These are phyloP conservation scores for Sporothrix variecibatus DNA, from an alignment of 2,329 filamentous ascomycete genomes.

Conservation along the genomic window DNA sequence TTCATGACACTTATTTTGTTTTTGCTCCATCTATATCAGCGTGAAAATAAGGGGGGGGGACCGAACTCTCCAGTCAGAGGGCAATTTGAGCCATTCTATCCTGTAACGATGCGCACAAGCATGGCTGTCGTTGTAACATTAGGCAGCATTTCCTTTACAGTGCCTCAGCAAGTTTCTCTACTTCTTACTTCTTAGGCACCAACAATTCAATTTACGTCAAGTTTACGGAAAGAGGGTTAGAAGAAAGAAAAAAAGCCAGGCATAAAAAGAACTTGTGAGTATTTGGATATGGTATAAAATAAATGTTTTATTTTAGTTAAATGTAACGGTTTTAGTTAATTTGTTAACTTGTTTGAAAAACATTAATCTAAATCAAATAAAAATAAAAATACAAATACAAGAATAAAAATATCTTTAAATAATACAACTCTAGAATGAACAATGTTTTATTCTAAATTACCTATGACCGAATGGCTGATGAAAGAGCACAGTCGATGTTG, in stretches of 20 bases:
- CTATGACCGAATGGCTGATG: too few species aligned
- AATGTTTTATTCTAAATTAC: too few species aligned
- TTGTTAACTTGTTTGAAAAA: too few species aligned
- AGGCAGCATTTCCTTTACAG: not conserved
- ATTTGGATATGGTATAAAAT: too few species aligned
- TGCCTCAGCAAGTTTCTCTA: not conserved
- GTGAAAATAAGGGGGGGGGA: not conserved
- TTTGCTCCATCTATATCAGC: not conserved
- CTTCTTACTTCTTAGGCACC: constrained; percentile 15
- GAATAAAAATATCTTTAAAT: too few species aligned
- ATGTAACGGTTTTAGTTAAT: not conserved
- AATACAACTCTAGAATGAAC: too few species aligned
- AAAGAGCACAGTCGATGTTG: too few species aligned
- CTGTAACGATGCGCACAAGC: not conserved
- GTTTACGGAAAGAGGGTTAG: not conserved
- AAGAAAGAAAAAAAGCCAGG: too few species aligned
- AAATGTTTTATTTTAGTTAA: too few species aligned
- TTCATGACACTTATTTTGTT: not conserved
- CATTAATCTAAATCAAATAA: not conserved
- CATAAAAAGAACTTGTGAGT: too few species aligned
- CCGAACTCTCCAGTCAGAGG: not conserved
- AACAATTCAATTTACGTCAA: not conserved
- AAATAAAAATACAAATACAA: not conserved
- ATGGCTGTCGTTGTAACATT: not conserved
- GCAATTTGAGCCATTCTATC: not conserved